Evolutionary conservation across 495 filamentous ascomycete genomes (phyloP).

Genomic region (Aspergillus taichungensis): DNA sequence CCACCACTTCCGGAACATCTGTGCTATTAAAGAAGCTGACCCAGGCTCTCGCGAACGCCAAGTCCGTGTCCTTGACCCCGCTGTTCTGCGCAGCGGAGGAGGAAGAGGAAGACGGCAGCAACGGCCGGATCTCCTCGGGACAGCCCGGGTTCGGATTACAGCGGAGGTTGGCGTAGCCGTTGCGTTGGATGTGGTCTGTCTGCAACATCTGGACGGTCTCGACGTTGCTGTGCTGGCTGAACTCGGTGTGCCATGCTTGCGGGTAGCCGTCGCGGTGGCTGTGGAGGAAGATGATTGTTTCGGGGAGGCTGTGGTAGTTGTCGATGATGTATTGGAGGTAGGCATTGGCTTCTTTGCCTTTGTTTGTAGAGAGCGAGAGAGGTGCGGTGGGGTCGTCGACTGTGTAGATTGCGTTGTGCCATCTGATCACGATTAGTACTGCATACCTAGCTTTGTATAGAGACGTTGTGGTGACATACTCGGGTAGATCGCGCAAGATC

Average conservation of each 20-base stretch:
- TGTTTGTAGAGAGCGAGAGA: slow-evolving; percentile 29
- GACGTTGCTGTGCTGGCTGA: slow-evolving; percentile 35
- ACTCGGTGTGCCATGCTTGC: slow-evolving; percentile 36
- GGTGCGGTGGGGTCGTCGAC: slow-evolving; percentile 47
- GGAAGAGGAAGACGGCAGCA: slow-evolving; percentile 1
- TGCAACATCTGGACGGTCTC: slow-evolving; percentile 28
- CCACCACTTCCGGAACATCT: slow-evolving; percentile 38
- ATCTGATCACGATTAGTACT: slow-evolving; percentile 16
- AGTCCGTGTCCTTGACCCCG: slow-evolving; percentile 11
- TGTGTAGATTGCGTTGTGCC: slow-evolving; percentile 46
- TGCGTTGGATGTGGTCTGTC: slow-evolving; percentile 29
- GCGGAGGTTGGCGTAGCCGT: slow-evolving; percentile 43
- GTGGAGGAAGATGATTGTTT: slow-evolving; percentile 42
- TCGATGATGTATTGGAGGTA: slow-evolving; percentile 47
- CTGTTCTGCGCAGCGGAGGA: neutral
- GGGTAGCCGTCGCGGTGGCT: slow-evolving; percentile 32
- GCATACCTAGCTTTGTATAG: neutral
- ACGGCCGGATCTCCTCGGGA: slow-evolving; percentile 31
- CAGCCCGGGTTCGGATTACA: slow-evolving; percentile 40
- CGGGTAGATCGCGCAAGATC: slow-evolving; percentile 29
- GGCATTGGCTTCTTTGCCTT: slow-evolving; percentile 39
- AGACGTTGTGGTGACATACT: slow-evolving; percentile 16
- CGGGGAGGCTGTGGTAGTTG: slow-evolving; percentile 39
- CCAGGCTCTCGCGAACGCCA: slow-evolving; percentile 29
- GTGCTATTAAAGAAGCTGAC: slow-evolving; percentile 37